Evolutionary conservation across 148 eudicot species (phyloP), one percentile per base, ranked within the genome.

Genomic region (Vaccinium darrowii): DNA sequence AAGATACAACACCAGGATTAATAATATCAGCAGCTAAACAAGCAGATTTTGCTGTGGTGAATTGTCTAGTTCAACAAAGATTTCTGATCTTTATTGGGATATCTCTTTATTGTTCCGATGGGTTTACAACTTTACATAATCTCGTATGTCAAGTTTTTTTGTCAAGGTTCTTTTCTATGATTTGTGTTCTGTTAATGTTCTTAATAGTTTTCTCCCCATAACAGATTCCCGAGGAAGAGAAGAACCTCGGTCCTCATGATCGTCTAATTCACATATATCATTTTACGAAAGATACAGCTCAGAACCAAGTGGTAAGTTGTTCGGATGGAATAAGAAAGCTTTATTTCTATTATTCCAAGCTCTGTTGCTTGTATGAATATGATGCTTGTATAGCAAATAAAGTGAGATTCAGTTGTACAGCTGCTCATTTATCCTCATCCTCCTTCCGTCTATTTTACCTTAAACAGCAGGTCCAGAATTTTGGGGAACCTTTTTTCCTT

Each of bases 201-300:
- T 72, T 71, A 82, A 78, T 43, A 33, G 39, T 65, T 67, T 63
- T 86, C n/a, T 77, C 27, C 39, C 39, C 39, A 13, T 69, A 15
- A 27, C 91, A 97, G 99, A 91, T 97, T 81, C 99, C 99, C 52
- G 99, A 97, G 86, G 99, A 95, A 81, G 99, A 97, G 89, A 95
- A 92, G 90, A 91, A 95, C 85, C 91, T 94, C 78, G 95, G 91
- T 49, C 95, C 98, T 52, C 91, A 91, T 76, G 96, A 94, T 88
- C 94, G 98, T 47, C 84, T 97, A 50, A 97, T 95, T 87, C 98
- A 97, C 90, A 98, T 95, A 54, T 97, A 95, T 87, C 99, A 97
- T 90, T 97, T 97, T 84, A 94, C 92, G 25, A 97, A 93, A 88
- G 98, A 97, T 43, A 86, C 90, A n/a, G 89, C 93, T 15, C 99